Base-by-base conservation (phyloP, 208 protist genomes). In the Novymonas esmeraldas region DNA sequence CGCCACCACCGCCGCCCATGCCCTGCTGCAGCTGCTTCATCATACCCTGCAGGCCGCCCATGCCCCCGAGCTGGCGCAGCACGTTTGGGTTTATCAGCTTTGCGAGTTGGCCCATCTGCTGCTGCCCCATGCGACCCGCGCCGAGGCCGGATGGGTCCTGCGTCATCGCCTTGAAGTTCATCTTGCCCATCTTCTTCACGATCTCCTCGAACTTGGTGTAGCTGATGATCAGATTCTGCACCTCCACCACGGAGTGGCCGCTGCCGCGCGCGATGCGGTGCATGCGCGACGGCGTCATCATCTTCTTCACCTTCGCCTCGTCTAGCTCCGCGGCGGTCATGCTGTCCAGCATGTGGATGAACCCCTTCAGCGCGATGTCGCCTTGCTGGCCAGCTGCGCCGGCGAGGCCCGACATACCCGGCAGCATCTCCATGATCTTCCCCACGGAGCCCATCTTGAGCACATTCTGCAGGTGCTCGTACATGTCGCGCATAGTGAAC, bases 331-430 rank as follows among this genome's bases (percentile, higher is more conserved):
- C 89, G 26, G 93, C 81, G 5, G 92, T 98, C 93, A 99, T 98
- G 73, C 87, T 97, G 75, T 99, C 97, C 82, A 99, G 88, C 48
- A 99, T 98, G 68, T 93, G 95, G 60, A 99, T 95, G 76, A 95
- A 98, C 2, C 73, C 69, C 58, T 96, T 97, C 41, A 99, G 65
- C 56, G 92, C 75, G 26, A 89, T 52, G 50, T 91, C 73, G 38
- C 83, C 77, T 20, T 88, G 71, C 61, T 95, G 78, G 33, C 92
- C 90, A 3, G 89, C 65, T 58, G 66, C 38, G 11, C 73, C 73
- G 20, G 79, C 81, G 29, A 95, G 50, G 28, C 79, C 81, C 20
- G 84, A 82, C 94, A 98, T 96, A 56, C 96, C 85, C 6, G 97
- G 83, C 59, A 97, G 51, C 95, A 98, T 98, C 70, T 97, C 90